Base-by-base conservation (phyloP, 192 early-diverging fungal species). In the Mortierella claussenii region DNA sequence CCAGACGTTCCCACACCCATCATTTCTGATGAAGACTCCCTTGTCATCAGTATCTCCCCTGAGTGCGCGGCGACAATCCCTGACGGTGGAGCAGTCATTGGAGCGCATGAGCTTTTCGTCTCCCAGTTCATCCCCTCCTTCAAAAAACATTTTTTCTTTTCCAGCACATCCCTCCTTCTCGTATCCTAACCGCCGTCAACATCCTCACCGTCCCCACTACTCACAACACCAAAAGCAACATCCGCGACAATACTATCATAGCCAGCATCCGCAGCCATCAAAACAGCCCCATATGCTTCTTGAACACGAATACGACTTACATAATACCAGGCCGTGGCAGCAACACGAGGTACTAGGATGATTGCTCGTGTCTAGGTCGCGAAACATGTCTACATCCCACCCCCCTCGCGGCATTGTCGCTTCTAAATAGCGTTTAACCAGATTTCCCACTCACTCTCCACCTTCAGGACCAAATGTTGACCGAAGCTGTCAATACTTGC, bases 321-420 rank as follows among this genome's bases (percentile, higher is more conserved):
- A 40, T 55, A 55, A 18, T 8, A 37, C n/a, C n/a, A n/a, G 70
- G 13, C 70, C 61, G 11, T 74, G 70, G 70, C 62, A 65, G 27
- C 62, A 56, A 18, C 70, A 65, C 40, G 70, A 74, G 50, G 70
- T 74, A 73, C n/a, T n/a, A n/a, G n/a, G n/a, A n/a, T n/a, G n/a
- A n/a, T n/a, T n/a, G n/a, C n/a, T n/a, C n/a, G n/a, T n/a, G n/a
- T n/a, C n/a, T n/a, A n/a, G n/a, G n/a, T n/a, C n/a, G n/a, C n/a
- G n/a, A n/a, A n/a, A n/a, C n/a, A 34, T 36, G 10, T 1, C 27
- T 49, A 4, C 10, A 15, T 6, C 5, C 47, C 21, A 26, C 21
- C 3, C 9, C 47, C 13, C 9, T 49, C 21, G 3, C 5, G 9
- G 23, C 9, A 49, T 32, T n/a, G 28, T 51, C 24, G 49, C 20